Base-by-base conservation (phyloP, 768 basidiomycete genomes). In the Pleurotus tuber-regium region DNA sequence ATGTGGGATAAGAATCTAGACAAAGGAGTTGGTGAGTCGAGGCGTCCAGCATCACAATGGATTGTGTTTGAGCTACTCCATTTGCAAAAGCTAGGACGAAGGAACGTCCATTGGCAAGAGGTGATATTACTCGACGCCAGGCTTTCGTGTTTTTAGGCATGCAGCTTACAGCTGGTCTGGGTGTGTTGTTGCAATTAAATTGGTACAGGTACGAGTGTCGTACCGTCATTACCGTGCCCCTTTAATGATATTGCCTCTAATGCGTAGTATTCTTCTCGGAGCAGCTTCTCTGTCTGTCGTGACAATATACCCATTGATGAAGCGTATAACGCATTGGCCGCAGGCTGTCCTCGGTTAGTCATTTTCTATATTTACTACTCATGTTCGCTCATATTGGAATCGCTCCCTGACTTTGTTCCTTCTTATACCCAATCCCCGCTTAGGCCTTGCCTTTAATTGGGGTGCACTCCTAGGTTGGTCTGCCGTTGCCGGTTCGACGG, bases 361-460 rank as follows among this genome's bases (percentile, higher is more conserved):
- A n/a, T 16, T 21, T 29, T 23, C 39, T 6, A 14, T 33, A n/a
- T 21, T n/a, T 12, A 24, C 16, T 16, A 7, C 6, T 29, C 46
- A 16, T 35, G 23, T 38, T 41, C 21, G 49, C n/a, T 36, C 40
- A 28, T 18, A 46, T 35, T 46, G n/a, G n/a, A n/a, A n/a, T n/a
- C n/a, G n/a, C n/a, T n/a, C n/a, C n/a, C n/a, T n/a, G n/a, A 25
- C 24, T 21, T 44, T 3, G 28, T 39, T 29, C 19, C 28, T 40
- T 19, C 16, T 26, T 25, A 7, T 21, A 44, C 36, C 36, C 28
- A 16, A 43, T 31, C 31, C 5, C 50, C 4, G 49, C 9, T 26
- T 60, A 95, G 94, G 95, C 8, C 77, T 98, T 40, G 86, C 95
- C 0, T 99, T 95, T 68, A 98, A 98, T 69, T 99, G 96, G 96